Conservation (phyloP, 2,329 filamentous ascomycete genomes). For the Didymella lethalis region DNA sequence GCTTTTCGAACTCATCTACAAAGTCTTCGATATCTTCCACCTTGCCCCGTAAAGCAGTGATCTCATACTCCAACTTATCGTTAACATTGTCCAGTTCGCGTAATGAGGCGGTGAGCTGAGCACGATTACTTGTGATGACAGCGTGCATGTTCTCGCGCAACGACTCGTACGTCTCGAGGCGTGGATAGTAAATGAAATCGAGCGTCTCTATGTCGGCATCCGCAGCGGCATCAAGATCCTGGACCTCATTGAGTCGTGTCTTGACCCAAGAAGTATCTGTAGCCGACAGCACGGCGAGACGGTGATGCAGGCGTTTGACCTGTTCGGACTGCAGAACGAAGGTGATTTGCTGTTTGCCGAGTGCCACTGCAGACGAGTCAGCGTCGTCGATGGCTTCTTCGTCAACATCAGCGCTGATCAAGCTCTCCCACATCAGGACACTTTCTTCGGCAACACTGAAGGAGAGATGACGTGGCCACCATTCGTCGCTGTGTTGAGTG, state of each 20-base stretch:
- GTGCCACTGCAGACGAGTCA: slow-evolving; percentile 48
- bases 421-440: slow-evolving; percentile 67
- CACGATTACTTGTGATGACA: slow-evolving; percentile 73
- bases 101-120: slow-evolving; percentile 72
- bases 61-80: slow-evolving; percentile 91
- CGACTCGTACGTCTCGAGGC: slow-evolving; percentile 73
- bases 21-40: slow-evolving; percentile 88
- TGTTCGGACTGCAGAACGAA: slow-evolving; percentile 59
- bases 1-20: slow-evolving; percentile 78
- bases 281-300: slow-evolving; percentile 64
- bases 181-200: slow-evolving; percentile 75
- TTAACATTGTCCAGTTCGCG: slow-evolving; percentile 82
- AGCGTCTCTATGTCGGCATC: slow-evolving; percentile 65
- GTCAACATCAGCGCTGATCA: slow-evolving; percentile 30
- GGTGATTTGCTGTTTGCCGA: slow-evolving; percentile 44
- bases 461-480: slow-evolving; percentile 75
- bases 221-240: slow-evolving; percentile 68
- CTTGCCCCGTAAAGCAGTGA: slow-evolving; percentile 78
- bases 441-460: slow-evolving; percentile 79
- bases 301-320: slow-evolving; percentile 68
- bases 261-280: slow-evolving; percentile 69
- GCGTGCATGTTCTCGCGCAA: slow-evolving; percentile 73
- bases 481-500: slow-evolving; percentile 62
- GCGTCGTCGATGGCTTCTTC: slow-evolving; percentile 32
- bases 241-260: slow-evolving; percentile 64